Evolutionary conservation across 192 early-diverging fungal species (phyloP), one percentile per base, ranked within the genome.

Genomic region (Allomyces arbusculus): DNA sequence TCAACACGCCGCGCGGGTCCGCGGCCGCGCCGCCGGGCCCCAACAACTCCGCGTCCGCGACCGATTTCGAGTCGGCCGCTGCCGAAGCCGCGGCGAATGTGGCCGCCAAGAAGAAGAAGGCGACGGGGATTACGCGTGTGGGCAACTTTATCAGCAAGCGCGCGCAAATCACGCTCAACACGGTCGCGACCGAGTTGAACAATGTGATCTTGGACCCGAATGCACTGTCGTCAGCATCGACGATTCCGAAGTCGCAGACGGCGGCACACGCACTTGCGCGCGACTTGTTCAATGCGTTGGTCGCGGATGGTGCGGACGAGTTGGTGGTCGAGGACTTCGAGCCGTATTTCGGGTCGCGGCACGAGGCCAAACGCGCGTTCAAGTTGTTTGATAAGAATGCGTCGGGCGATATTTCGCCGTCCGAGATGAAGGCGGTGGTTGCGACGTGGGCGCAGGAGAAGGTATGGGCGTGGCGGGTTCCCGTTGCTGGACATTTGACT

Each of bases 301-400:
- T 58, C 50, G 20, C 12, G 50, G 16, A 14, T 10, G 20, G 20
- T 14, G 50, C 16, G 4, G 16, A 58, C 16, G 50, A 58, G 50
- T n/a, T 58, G 16, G 50, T 20, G 9, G 50, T 20, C 16, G 50
- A 58, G 12, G 50, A 58, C 50, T 58, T 58, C 20, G 12, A 20
- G 50, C 50, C 50, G 50, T 58, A 58, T 58, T 58, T 58, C 50
- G 20, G 20, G 16, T 58, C 50, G 50, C 50, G 16, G 26, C 75
- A 80, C 23, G 84, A 86, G 10, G 88, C 92, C 4, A 74, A 80
- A 23, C 80, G 85, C 68, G 92, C 92, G 11, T 95, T 95, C 75
- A 75, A 73, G 19, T 71, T 92, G 28, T 91, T 95, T 73, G 92
- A 95, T 76, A 84, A 83, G 72, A 91, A 95, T 74, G 82, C 81